Evolutionary conservation across 2,329 filamentous ascomycete species (phyloP), one percentile per base, ranked within the genome.

Genomic region (Diaporthe batatas): DNA sequence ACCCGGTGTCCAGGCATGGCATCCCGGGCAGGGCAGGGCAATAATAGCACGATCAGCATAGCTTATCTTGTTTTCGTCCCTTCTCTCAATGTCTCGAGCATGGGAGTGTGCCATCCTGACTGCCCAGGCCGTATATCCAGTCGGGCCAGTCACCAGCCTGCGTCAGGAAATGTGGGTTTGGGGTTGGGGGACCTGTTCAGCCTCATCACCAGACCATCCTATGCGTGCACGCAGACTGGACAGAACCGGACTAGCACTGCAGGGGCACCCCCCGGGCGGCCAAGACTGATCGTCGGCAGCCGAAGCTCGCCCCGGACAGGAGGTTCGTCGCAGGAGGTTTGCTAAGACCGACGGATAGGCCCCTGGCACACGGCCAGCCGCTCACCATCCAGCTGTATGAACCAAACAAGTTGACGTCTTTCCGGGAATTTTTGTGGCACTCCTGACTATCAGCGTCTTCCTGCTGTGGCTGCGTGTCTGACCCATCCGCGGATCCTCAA

Each of bases 241-340:
- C 36, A 39, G 36, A 21, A 25, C 58, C 39, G 8, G 36, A 14
- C 14, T 18, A 18, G 29, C 11, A 36, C 58, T 12, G n/a, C 39
- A 32, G 18, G 16, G 44, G 44, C 16, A 29, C 8, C 11, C 62
- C 62, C 62, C 44, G 62, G 62, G 44, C 62, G 12, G 62, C 62
- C 62, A 65, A 65, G 62, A 51, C 6, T 44, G 62, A 65, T 65
- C 62, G 32, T 65, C 62, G 62, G 44, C 36, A 51, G 62, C 44
- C 62, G 62, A 51, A 65, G 62, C 62, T 65, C 62, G 62, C 44
- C 62, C 62, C 44, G 62, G 44, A 65, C 62, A 65, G 44, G 62
- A 51, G 62, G 62, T 65, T 51, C 62, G 62, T 65, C 62, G 62
- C 62, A 65, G 44, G 23, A 49, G 21, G n/a, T 51, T 36, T 65